Base-by-base conservation (phyloP, 2,329 filamentous ascomycete genomes). In the Epichloe gansuensis region DNA sequence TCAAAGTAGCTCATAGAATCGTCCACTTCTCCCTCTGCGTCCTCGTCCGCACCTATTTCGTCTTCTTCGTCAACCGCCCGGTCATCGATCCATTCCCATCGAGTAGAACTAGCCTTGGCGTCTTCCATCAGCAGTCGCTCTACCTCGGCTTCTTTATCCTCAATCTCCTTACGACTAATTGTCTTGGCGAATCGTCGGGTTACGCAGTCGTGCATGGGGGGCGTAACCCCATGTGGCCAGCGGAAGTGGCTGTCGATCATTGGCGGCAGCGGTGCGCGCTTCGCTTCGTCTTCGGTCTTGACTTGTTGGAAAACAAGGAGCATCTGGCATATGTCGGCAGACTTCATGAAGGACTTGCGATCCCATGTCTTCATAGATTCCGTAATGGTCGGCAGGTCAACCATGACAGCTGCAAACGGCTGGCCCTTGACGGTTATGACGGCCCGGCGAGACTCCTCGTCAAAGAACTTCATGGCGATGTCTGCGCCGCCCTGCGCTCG, bases 301-400 rank as follows among this genome's bases (percentile, higher is more conserved):
- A 91, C 84, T 35, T 69, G 73, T 8, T 85, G 83, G 53, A 89
- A 79, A 1, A 91, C 86, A 7, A 94, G 71, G 38, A 95, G 76
- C 86, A 95, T 94, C 70, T 95, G 89, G 59, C 85, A 89, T 36
- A 95, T 80, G 63, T 95, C 89, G 35, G 87, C 85, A 8, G 87
- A 86, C 70, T 95, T 95, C 73, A 90, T 89, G 74, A 90, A 89
- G 17, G 83, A 79, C 62, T 87, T 89, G 62, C 84, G 84, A 64
- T 95, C 89, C 87, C 89, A 95, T 54, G 86, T 90, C 73, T 95
- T 95, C 85, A 93, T 89, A 7, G 83, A 85, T 64, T 95, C 89
- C 5, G 90, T 83, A 53, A 95, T 87, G 54, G 87, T 93, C 0
- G 89, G 89, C 35, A 95, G 70, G 60, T 94, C 89, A 8, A 95